phyloP scores from a whole-genome alignment of 805 yeast species.

The Sporopachydermia quercuum region DNA sequence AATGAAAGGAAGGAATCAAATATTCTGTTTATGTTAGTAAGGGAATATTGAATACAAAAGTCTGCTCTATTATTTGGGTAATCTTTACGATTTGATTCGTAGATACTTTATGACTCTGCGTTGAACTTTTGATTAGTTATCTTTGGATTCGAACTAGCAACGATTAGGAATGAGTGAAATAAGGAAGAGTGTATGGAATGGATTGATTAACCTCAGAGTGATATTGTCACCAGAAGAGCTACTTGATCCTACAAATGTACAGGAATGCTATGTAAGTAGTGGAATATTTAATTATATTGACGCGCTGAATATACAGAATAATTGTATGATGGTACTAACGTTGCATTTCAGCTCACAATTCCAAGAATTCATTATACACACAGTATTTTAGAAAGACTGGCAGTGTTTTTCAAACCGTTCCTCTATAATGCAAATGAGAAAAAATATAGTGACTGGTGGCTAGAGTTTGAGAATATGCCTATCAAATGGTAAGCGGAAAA shows the following conservation, averaged over 20 bases:
- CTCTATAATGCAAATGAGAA: constrained; percentile 13
- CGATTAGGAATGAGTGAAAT: no score
- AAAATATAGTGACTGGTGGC: constrained; percentile 34
- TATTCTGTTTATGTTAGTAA: no score
- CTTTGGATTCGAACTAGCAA: no score
- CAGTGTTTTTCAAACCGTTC: constrained; percentile 11
- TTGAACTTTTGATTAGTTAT: no score
- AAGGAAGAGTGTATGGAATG: constrained; percentile 13
- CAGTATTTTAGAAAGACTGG: constrained; percentile 9
- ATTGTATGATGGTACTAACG: no score
- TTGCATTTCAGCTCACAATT: constrained; percentile 6
- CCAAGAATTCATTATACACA: constrained; percentile 15
- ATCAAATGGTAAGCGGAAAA: constrained; percentile 53
- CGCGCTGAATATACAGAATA: no score
- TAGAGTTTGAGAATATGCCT: constrained; percentile 49
- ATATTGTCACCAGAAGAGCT: constrained; percentile 12
- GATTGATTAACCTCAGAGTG: constrained; percentile 14
- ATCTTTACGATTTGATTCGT: no score
- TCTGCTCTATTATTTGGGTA: no score
- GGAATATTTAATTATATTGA: no score
- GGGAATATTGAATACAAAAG: no score
- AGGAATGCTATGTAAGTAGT: constrained; percentile 8
- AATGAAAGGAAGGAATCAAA: no score
- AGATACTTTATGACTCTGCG: no score
- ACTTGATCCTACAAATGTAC: constrained; percentile 5